Evolutionary conservation across 1,139 yeast genomes (phyloP), one percentile per base, ranked within the genome.

Genomic region (Entelexis paramagnoliae): DNA sequence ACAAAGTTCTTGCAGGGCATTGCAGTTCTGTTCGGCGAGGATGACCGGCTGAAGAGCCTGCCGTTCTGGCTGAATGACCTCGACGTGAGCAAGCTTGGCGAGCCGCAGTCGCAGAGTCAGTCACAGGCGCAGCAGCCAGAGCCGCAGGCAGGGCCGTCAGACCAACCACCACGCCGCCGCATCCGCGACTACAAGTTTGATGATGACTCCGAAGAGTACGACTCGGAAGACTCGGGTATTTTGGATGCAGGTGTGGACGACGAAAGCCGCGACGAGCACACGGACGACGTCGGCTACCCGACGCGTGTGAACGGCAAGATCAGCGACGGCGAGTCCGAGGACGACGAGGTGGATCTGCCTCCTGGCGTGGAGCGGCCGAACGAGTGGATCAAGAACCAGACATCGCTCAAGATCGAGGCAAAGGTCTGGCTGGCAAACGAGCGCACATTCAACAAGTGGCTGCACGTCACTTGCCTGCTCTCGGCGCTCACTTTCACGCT

Each of bases 391-490:
- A 85, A 89, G 64, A 88, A 88, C 65, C 81, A 91, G 35, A 96
- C 96, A 7, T 93, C 96, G 2, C 78, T 88, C 54, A 88, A 84
- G 67, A 88, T 91, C 52, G 98, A 91, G 71, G 94, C 97, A 33
- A 91, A 91, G 67, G 98, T 91, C 36, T 91, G 98, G 97, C 74
- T 91, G 57, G 98, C 98, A 33, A 91, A 91, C 65, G 98, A 91
- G 71, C 83, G 98, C 68, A 91, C 98, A 2, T 89, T 89, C 70
- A 83, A 86, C 72, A 79, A 94, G 68, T 91, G 98, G 98, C 74
- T 91, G 59, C 91, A 84, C 62, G 91, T 89, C 10, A 84, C 95
- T n/a, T 80, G 94, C 0, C 72, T 91, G 63, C 73, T 91, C 58
- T 80, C 95, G n/a, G 81, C 91, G 0, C 72, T 91, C 62, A 87